Evolutionary conservation across 257 asterid genomes (phyloP).

Genomic region (Gentiana macrophylla): DNA sequence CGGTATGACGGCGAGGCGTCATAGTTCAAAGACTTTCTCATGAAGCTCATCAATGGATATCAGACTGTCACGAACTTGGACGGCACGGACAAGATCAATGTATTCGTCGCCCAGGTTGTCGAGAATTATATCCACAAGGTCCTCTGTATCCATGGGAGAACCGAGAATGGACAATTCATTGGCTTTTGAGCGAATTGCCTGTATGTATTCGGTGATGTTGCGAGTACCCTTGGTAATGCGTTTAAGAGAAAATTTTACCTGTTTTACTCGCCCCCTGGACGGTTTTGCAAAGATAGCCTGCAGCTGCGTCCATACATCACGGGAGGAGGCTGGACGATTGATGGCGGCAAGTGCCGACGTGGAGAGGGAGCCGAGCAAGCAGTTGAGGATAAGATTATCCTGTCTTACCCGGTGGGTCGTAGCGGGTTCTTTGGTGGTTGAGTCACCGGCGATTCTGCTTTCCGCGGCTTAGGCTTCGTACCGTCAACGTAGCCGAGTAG

Average conservation of each 20-base stretch:
- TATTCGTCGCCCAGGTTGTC: slow-evolving; percentile 1
- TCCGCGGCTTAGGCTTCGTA: no score
- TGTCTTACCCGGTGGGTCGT: no score
- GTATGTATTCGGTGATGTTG: no score
- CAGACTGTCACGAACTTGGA: background rate
- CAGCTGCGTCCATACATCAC: background rate
- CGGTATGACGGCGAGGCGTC: background rate
- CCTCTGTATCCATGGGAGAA: background rate
- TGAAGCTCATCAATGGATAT: background rate
- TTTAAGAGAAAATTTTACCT: background rate
- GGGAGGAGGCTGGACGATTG: slow-evolving; percentile 16
- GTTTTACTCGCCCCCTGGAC: background rate
- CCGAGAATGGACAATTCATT: slow-evolving; percentile 5
- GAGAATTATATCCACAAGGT: background rate
- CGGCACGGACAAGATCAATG: background rate
- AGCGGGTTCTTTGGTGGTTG: no score
- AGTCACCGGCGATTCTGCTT: no score
- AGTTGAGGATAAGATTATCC: no score
- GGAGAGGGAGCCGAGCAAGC: no score
- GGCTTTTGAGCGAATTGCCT: background rate
- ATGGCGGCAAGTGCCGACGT: background rate
- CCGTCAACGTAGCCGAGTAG: no score
- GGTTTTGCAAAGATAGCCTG: background rate
- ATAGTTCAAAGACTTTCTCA: background rate
- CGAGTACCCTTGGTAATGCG: background rate